These are phyloP conservation scores for Calonectria pteridis DNA, from an alignment of 2,329 filamentous ascomycete genomes.

Conservation along the genomic window DNA sequence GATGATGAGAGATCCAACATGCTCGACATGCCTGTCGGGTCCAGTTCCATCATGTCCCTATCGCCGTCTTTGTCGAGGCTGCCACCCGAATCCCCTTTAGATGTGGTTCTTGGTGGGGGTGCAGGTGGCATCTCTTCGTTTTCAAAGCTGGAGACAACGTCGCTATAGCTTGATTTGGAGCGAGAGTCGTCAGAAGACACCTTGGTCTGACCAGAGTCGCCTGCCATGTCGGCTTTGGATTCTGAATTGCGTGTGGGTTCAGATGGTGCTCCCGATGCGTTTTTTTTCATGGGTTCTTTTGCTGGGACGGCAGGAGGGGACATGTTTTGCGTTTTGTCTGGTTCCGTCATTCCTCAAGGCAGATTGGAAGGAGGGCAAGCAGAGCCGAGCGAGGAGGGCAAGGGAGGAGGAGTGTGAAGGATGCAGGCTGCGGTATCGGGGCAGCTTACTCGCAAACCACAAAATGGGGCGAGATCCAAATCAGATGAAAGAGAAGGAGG, in stretches of 20 bases:
- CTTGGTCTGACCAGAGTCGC: conserved; percentile 23
- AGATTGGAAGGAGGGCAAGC: neutral
- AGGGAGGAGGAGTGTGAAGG: neutral
- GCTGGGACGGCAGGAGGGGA: conserved; percentile 31
- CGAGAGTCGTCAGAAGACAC: conserved; percentile 33
- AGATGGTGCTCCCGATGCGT: neutral
- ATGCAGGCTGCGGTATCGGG: neutral
- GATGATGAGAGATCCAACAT: conserved; percentile 22
- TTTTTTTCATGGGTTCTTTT: conserved; percentile 29
- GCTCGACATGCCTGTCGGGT: conserved; percentile 16
- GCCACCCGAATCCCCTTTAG: conserved; percentile 14
- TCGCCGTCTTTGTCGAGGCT: conserved; percentile 12
- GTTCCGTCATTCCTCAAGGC: conserved; percentile 27
- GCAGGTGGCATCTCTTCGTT: conserved; percentile 18
- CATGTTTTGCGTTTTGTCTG: conserved; percentile 14
- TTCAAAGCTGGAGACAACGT: conserved; percentile 25
- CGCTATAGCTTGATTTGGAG: conserved; percentile 28
- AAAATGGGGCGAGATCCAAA: neutral
- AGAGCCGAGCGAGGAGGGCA: neutral
- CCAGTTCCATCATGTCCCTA: conserved; percentile 30
- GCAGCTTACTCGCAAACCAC: neutral
- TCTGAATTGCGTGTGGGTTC: neutral
- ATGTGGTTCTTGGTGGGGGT: conserved; percentile 15
- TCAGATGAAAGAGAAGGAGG: neutral
- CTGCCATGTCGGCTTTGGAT: conserved; percentile 28